Conservation (phyloP, 164 flowering plant species). For the Sedum album region DNA sequence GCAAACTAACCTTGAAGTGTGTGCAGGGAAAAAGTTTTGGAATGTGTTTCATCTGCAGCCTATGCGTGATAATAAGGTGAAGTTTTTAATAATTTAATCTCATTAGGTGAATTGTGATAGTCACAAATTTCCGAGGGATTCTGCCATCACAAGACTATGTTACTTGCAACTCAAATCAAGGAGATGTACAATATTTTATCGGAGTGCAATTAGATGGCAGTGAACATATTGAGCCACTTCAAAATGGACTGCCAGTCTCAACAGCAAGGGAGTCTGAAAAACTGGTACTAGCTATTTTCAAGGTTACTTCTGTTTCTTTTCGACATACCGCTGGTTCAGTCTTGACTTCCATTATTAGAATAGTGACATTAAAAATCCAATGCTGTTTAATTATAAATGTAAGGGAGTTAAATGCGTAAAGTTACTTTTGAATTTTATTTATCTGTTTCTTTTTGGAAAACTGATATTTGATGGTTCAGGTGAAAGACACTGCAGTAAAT, state of each 20-base stretch:
- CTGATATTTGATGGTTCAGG: slow-evolving; percentile 28
- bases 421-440: neutral
- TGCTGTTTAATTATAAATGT: neutral
- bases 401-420: neutral
- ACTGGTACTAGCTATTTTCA: slow-evolving; percentile 32
- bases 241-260: slow-evolving; percentile 60
- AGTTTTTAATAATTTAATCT: neutral
- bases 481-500: slow-evolving; percentile 84
- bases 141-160: neutral
- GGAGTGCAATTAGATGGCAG: slow-evolving; percentile 98
- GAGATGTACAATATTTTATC: slow-evolving; percentile 95
- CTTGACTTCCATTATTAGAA: neutral
- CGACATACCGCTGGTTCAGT: neutral
- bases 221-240: slow-evolving; percentile 87
- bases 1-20: neutral
- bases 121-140: neutral
- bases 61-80: slow-evolving; percentile 98
- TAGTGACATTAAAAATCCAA: neutral
- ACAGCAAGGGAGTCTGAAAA: slow-evolving; percentile 58
- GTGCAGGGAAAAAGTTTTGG: slow-evolving; percentile 92
- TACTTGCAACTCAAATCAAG: slow-evolving; percentile 34
- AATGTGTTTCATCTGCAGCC: slow-evolving; percentile 96
- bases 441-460: neutral
- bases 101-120: neutral
- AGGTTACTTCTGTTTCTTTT: slow-evolving; percentile 1